Conservation (phyloP, 495 filamentous ascomycete genomes). For the Peziza echinospora region DNA sequence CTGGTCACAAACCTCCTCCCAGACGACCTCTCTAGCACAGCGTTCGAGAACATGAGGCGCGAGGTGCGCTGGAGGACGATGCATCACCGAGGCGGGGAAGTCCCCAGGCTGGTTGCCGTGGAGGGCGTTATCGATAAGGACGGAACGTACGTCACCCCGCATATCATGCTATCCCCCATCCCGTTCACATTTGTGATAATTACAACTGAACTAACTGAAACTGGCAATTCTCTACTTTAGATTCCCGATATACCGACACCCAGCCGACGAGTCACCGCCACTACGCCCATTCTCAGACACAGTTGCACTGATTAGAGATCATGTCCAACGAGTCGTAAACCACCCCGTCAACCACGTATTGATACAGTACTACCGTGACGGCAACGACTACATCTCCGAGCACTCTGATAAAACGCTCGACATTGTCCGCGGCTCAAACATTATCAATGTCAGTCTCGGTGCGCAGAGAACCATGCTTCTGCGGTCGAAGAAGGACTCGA, state of each 20-base stretch:
- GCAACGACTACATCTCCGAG: conserved; percentile 88
- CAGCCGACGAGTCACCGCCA: conserved; percentile 71
- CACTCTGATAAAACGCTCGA: conserved; percentile 95
- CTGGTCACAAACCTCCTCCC: conserved; percentile 49
- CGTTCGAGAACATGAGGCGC: conserved; percentile 46
- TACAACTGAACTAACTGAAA: neutral
- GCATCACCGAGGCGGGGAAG: conserved; percentile 77
- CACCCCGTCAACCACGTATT: conserved; percentile 83
- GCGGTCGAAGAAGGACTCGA: conserved; percentile 47
- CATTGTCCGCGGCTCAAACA: conserved; percentile 54
- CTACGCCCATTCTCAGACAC: conserved; percentile 50
- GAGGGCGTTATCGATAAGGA: conserved; percentile 52
- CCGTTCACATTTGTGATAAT: neutral
- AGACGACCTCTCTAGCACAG: conserved; percentile 26
- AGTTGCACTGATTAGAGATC: conserved; percentile 42
- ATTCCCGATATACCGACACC: conserved; percentile 83
- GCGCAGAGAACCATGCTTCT: conserved; percentile 81
- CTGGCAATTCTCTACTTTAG: conserved; percentile 18
- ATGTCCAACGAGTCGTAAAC: conserved; percentile 44
- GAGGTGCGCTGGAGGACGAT: conserved; percentile 84
- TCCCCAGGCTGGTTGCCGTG: conserved; percentile 81
- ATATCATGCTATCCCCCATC: neutral
- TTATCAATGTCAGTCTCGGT: conserved; percentile 83
- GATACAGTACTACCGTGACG: conserved; percentile 78
- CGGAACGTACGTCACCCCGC: conserved; percentile 24